Conservation (phyloP, 352 stramenopile species). For the Pythium brassicae region DNA sequence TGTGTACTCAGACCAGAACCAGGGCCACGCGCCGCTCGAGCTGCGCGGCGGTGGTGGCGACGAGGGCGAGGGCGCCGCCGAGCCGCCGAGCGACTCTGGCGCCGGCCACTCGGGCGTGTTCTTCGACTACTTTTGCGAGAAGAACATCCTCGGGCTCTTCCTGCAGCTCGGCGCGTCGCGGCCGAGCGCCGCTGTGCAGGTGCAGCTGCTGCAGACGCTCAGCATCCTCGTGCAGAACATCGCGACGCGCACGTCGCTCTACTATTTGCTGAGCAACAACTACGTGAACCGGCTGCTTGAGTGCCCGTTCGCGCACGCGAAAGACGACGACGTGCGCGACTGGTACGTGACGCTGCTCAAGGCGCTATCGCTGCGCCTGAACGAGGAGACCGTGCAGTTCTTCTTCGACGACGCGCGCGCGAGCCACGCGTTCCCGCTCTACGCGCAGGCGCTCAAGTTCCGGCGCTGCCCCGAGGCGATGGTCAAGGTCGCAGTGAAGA, state of each 20-base stretch:
- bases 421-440: constrained; percentile 53
- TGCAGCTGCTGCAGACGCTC: constrained; percentile 92
- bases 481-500: constrained; percentile 86
- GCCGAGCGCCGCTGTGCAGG: constrained; percentile 71
- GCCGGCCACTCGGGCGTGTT: constrained; percentile 46
- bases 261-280: constrained; percentile 95
- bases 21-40: constrained; percentile 12
- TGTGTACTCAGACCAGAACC: constrained; percentile 86
- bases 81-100: no score
- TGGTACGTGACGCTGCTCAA: constrained; percentile 89
- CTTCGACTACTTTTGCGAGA: constrained; percentile 97
- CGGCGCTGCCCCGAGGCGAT: constrained; percentile 73
- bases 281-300: constrained; percentile 92
- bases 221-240: constrained; percentile 91
- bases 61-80: constrained; percentile 1
- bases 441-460: constrained; percentile 67
- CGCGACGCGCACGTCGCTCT: constrained; percentile 86
- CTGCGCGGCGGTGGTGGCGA: neutral
- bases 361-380: constrained; percentile 79
- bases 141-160: constrained; percentile 92
- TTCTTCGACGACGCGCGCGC: constrained; percentile 62
- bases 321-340: constrained; percentile 82
- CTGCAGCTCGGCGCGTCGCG: constrained; percentile 71
- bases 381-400: constrained; percentile 88
- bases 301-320: constrained; percentile 61